phyloP scores from a whole-genome alignment of 345 rosid genomes.

The Dimocarpus longan region DNA sequence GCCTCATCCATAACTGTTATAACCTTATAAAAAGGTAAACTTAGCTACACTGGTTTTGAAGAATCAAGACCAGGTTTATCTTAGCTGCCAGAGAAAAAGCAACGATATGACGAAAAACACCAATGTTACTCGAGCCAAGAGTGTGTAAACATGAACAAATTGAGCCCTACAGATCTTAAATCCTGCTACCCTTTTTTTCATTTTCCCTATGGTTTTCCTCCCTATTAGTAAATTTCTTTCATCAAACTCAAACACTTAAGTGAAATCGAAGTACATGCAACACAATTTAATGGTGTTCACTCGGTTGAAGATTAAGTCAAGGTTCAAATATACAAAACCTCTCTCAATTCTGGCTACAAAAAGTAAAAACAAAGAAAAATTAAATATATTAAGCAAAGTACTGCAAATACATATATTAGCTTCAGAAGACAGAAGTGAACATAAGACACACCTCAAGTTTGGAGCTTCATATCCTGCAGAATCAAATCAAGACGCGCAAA shows the following conservation, averaged over 20 bases:
- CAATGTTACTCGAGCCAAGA: not conserved
- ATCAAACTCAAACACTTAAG: not conserved
- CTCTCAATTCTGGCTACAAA: not conserved
- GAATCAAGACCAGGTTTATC: not conserved
- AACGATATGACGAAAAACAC: too few species aligned
- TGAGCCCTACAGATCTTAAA: not conserved
- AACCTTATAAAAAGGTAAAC: not conserved
- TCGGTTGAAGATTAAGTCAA: not conserved
- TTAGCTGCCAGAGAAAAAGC: not conserved
- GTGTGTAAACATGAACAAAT: not conserved
- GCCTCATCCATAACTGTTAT: not conserved
- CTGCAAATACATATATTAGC: not conserved
- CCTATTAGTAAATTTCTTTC: not conserved
- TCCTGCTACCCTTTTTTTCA: not conserved
- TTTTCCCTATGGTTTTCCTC: not conserved
- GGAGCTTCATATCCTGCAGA: conserved; percentile 88
- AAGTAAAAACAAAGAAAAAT: not conserved
- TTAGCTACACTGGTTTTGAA: not conserved
- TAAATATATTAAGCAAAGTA: not conserved
- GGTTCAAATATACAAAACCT: not conserved
- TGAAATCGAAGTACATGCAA: not conserved
- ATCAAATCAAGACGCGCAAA: not conserved
- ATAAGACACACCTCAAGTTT: conserved; percentile 58
- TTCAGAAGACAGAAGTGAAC: not conserved
- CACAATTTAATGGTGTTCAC: not conserved